Evolutionary conservation across 2,329 filamentous ascomycete species (phyloP).

Genomic region (Cladophialophora exuberans): DNA sequence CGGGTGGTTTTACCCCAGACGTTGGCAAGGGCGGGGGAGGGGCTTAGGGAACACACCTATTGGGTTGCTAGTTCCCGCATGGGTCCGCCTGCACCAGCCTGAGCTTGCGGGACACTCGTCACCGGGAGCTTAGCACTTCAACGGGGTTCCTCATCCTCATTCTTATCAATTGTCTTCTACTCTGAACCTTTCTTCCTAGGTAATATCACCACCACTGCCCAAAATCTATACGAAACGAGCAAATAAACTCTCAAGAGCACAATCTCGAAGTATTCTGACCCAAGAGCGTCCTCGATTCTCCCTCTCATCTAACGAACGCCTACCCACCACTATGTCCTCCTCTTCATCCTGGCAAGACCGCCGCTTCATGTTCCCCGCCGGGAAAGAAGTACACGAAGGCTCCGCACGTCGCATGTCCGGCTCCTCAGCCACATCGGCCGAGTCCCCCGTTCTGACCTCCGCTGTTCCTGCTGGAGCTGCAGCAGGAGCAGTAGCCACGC

Average conservation of each 20-base stretch:
- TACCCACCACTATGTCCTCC: background rate
- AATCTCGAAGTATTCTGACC: too few relatives aligned
- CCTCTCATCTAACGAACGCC: background rate
- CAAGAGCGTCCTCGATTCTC: too few relatives aligned
- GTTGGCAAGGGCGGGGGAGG: conserved; percentile 7
- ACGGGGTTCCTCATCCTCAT: too few relatives aligned
- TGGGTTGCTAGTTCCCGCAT: background rate
- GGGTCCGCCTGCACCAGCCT: too few relatives aligned
- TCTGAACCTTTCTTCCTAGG: too few relatives aligned
- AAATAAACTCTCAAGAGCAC: too few relatives aligned
- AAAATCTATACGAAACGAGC: too few relatives aligned
- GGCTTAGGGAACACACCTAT: background rate
- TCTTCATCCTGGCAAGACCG: conserved; percentile 29
- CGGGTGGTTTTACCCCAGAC: conserved; percentile 5
- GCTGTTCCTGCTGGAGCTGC: background rate
- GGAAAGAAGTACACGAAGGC: conserved; percentile 27
- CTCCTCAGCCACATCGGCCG: conserved; percentile 1
- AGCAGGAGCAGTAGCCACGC: conserved; percentile 4
- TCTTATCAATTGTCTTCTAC: too few relatives aligned
- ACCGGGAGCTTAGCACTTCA: too few relatives aligned
- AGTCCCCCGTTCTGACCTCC: conserved; percentile 2
- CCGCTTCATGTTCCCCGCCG: conserved; percentile 29
- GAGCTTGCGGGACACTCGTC: too few relatives aligned
- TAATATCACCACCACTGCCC: too few relatives aligned
- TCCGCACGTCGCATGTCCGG: conserved; percentile 13